Percentiles rank a stretch among this genome's conserved stretches.
Evolutionary conservation across 225 moss, liverwort and hornwort genomes (phyloP).

Genomic region (Lunularia cruciata): DNA sequence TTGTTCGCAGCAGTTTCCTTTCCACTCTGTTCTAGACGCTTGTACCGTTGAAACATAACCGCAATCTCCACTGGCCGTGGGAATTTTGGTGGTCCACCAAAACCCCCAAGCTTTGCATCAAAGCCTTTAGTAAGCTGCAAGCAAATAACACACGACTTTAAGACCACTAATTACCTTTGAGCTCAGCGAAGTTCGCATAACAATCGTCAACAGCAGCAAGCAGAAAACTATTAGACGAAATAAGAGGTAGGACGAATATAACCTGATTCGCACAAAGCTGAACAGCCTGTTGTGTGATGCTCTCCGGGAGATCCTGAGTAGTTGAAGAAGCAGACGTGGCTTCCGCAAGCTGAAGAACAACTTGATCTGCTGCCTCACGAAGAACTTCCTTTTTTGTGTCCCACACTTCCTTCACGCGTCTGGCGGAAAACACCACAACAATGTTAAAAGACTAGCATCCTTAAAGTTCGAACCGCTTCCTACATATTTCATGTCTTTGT

Average conservation of each 20-base stretch:
- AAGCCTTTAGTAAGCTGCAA: constrained; percentile 91
- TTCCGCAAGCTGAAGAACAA: constrained; percentile 87
- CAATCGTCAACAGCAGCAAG: not conserved
- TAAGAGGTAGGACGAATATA: not conserved
- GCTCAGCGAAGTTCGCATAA: too few relatives aligned
- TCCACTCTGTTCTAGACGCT: constrained; percentile 82
- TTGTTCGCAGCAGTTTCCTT: constrained; percentile 77
- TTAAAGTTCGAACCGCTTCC: too few relatives aligned
- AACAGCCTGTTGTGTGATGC: constrained; percentile 73
- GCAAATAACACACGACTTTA: too few relatives aligned
- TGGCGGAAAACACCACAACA: too few relatives aligned
- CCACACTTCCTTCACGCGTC: constrained; percentile 99
- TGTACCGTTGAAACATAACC: constrained; percentile 76
- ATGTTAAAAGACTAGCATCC: too few relatives aligned
- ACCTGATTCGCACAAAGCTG: constrained; percentile 91
- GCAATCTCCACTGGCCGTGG: constrained; percentile 93
- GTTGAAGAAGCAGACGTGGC: constrained; percentile 69
- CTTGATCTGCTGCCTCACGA: constrained; percentile 89
- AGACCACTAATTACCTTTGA: too few relatives aligned
- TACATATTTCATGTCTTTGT: too few relatives aligned
- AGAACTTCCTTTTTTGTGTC: constrained; percentile 79
- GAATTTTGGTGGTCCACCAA: constrained; percentile 97
- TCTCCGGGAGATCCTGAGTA: constrained; percentile 68
- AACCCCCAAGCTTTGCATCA: constrained; percentile 86
- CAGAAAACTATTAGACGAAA: not conserved